Percentiles rank a stretch among this genome's conserved stretches.
These are phyloP conservation scores for Melocanna baccifera DNA, from an alignment of 176 grass and related monocot genomes.

Conservation along the genomic window DNA sequence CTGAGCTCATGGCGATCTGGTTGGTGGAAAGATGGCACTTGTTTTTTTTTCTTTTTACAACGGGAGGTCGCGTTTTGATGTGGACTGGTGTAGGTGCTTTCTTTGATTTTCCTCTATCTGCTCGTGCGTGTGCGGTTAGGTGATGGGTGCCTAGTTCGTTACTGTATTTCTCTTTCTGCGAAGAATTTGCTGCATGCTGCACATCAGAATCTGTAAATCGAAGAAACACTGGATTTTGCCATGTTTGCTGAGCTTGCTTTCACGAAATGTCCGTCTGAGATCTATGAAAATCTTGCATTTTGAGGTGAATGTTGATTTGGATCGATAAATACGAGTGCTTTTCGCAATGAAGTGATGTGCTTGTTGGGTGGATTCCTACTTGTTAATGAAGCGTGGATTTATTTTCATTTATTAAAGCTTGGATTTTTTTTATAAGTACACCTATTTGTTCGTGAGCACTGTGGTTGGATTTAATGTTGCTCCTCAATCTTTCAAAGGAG, in stretches of 20 bases:
- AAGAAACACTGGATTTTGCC: not conserved
- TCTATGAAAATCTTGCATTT: not conserved
- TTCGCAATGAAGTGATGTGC: not conserved
- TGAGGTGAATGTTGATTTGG: not conserved
- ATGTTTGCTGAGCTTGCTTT: not conserved
- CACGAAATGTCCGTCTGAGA: not conserved
- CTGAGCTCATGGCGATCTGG: slow-evolving; percentile 37
- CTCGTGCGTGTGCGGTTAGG: slow-evolving; percentile 22
- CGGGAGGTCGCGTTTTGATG: slow-evolving; percentile 28
- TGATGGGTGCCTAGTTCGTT: slow-evolving; percentile 8
- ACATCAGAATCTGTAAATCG: not conserved
- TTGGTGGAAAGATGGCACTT: slow-evolving; percentile 32
- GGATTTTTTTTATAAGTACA: slow-evolving; percentile 1
- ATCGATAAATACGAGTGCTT: not conserved
- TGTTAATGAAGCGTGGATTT: not conserved
- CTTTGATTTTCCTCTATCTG: not conserved
- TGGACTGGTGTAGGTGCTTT: not conserved
- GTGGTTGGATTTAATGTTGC: slow-evolving; percentile 2
- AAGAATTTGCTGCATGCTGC: not conserved
- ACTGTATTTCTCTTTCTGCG: not conserved
- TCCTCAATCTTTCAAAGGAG: not conserved
- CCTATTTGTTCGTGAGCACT: not conserved
- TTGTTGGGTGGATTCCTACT: slow-evolving; percentile 12
- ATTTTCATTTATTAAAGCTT: slow-evolving; percentile 20
- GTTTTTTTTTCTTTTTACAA: slow-evolving; percentile 11